Percentiles rank a stretch among this genome's conserved stretches.
Conservation (phyloP, 2,329 filamentous ascomycete species). For the Coniochaeta sp. region DNA sequence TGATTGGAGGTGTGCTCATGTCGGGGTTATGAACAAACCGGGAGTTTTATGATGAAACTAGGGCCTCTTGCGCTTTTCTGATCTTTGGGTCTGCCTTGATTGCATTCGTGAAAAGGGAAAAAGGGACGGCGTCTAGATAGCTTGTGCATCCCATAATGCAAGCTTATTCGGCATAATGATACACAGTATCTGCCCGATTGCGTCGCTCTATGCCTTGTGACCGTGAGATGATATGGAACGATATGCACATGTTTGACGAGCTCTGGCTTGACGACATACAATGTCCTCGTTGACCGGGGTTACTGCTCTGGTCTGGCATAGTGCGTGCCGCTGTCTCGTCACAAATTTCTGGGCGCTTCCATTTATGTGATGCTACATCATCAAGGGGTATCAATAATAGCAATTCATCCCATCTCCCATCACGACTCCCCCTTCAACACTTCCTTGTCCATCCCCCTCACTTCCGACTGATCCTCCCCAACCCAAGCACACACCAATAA, state of each 20-base stretch:
- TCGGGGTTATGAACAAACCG: slow-evolving; percentile 13
- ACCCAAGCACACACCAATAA: slow-evolving; percentile 90
- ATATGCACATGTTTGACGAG: background rate
- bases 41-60: slow-evolving; percentile 14
- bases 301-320: too few species aligned
- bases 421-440: too few species aligned
- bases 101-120: slow-evolving; percentile 17
- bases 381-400: background rate
- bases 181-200: background rate
- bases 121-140: slow-evolving; percentile 24
- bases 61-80: slow-evolving; percentile 17
- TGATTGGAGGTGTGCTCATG: background rate
- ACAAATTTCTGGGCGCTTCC: too few species aligned
- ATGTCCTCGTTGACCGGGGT: too few species aligned
- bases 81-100: slow-evolving; percentile 13
- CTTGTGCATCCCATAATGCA: slow-evolving; percentile 17
- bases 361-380: too few species aligned
- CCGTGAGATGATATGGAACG: background rate
- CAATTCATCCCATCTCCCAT: background rate
- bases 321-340: too few species aligned
- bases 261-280: too few species aligned
- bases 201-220: background rate
- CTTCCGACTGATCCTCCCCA: slow-evolving; percentile 66
- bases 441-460: too few species aligned
- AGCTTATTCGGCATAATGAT: slow-evolving; percentile 14